These are phyloP conservation scores for Botrytis galanthina DNA, from an alignment of 2,329 filamentous ascomycete species.

Conservation along the genomic window DNA sequence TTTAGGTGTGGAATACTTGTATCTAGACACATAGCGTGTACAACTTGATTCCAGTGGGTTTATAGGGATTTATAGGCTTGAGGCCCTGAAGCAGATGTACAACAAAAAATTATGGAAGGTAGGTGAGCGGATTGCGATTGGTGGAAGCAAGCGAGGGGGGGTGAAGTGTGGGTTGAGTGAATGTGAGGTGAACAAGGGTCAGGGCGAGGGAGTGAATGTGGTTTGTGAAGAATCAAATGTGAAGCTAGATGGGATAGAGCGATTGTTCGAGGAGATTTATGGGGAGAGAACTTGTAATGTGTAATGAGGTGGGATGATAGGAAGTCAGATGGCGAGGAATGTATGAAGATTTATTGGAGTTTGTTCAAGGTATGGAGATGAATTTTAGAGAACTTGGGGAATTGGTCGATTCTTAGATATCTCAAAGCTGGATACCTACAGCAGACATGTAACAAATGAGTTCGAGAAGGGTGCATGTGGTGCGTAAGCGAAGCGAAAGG, in stretches of 20 bases:
- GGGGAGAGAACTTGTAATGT: not conserved
- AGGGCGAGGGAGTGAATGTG: not conserved
- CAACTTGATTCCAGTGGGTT: not conserved
- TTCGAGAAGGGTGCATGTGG: not conserved
- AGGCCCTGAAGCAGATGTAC: not conserved
- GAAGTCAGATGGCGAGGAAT: not conserved
- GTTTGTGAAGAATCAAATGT: not conserved
- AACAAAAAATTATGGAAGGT: not conserved
- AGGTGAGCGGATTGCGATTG: not conserved
- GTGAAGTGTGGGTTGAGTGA: not conserved
- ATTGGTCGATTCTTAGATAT: fast-evolving
- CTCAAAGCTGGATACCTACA: not conserved
- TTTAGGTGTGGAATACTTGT: not conserved
- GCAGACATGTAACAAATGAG: not conserved
- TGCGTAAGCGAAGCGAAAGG: not conserved
- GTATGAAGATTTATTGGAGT: no score
- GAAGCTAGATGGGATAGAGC: not conserved
- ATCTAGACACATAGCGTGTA: not conserved
- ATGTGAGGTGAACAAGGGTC: not conserved
- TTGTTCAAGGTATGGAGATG: not conserved
- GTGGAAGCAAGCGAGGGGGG: not conserved
- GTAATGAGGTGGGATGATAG: not conserved
- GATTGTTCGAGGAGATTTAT: not conserved
- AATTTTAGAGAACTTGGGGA: not conserved
- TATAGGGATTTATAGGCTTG: not conserved